Conservation (phyloP, 495 filamentous ascomycete genomes). For the Aspergillus wentii region DNA sequence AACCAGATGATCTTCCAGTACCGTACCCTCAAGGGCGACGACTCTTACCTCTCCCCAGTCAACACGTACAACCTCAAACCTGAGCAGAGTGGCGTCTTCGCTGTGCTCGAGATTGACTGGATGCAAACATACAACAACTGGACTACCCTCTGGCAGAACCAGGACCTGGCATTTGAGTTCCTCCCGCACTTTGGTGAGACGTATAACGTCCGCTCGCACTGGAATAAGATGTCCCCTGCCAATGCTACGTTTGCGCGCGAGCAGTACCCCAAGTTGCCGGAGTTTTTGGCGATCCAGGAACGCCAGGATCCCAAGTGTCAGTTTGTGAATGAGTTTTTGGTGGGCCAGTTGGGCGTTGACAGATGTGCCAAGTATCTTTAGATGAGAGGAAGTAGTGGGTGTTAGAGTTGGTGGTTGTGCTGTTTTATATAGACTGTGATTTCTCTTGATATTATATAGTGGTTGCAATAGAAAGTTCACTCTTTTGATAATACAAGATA, state of each 20-base stretch:
- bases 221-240: conserved; percentile 17
- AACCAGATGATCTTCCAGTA: conserved; percentile 4
- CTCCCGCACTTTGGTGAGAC: conserved; percentile 11
- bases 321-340: conserved; percentile 16
- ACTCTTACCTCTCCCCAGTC: conserved; percentile 8
- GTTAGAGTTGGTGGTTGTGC: no score
- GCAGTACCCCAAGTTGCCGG: conserved; percentile 11
- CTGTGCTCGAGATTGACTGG: conserved; percentile 8
- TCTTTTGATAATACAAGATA: no score
- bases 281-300: conserved; percentile 14
- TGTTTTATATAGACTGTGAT: no score
- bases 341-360: conserved; percentile 11
- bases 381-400: no score
- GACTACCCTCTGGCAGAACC: conserved; percentile 5
- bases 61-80: conserved; percentile 8
- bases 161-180: conserved; percentile 10
- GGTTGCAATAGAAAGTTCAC: no score
- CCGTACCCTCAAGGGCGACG: conserved; percentile 9
- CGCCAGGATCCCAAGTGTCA: conserved; percentile 17
- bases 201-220: conserved; percentile 16
- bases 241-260: conserved; percentile 11
- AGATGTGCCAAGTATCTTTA: conserved; percentile 1
- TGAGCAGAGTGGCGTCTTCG: conserved; percentile 6
- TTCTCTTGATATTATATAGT: no score
- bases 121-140: conserved; percentile 9